Percentiles rank a stretch among this genome's conserved stretches.
phyloP scores from a whole-genome alignment of 2,329 filamentous ascomycete genomes.

The Neonectria neomacrospora region DNA sequence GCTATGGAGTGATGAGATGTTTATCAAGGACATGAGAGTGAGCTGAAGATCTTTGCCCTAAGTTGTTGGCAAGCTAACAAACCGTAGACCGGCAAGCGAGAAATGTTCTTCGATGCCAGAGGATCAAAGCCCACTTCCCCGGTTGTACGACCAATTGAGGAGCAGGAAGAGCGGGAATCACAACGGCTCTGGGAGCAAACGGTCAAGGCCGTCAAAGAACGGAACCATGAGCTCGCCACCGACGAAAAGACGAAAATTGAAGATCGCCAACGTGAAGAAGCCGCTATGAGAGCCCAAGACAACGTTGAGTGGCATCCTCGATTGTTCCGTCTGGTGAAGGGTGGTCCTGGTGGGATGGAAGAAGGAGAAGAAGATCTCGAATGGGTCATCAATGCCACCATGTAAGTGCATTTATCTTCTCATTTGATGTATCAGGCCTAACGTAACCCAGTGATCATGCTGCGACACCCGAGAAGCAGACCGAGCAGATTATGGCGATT shows the following conservation, averaged over 20 bases:
- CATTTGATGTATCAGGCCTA: constrained; percentile 12
- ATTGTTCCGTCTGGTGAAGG: constrained; percentile 81
- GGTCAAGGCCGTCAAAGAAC: constrained; percentile 81
- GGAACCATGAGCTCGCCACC: constrained; percentile 89
- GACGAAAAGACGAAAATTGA: constrained; percentile 98
- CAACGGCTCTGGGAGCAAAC: constrained; percentile 88
- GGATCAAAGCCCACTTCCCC: constrained; percentile 81
- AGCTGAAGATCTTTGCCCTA: constrained; percentile 40
- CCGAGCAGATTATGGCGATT: constrained; percentile 86
- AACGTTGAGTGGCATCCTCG: constrained; percentile 88
- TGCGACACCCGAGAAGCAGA: constrained; percentile 73
- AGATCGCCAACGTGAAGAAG: constrained; percentile 89
- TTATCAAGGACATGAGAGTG: constrained; percentile 83
- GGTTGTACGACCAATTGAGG: constrained; percentile 77
- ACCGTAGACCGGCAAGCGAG: constrained; percentile 83
- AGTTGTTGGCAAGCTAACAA: constrained; percentile 7
- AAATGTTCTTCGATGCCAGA: constrained; percentile 88
- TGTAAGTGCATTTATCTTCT: constrained; percentile 65
- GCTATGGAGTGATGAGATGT: constrained; percentile 95
- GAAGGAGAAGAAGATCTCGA: constrained; percentile 90
- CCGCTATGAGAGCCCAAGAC: constrained; percentile 80
- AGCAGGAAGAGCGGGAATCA: constrained; percentile 91
- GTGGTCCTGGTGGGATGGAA: constrained; percentile 75
- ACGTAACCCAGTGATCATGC: constrained; percentile 45
- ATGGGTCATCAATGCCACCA: constrained; percentile 89